Evolutionary conservation across 2,329 filamentous ascomycete genomes (phyloP), one percentile per base, ranked within the genome.

Genomic region (Beauveria varroae): DNA sequence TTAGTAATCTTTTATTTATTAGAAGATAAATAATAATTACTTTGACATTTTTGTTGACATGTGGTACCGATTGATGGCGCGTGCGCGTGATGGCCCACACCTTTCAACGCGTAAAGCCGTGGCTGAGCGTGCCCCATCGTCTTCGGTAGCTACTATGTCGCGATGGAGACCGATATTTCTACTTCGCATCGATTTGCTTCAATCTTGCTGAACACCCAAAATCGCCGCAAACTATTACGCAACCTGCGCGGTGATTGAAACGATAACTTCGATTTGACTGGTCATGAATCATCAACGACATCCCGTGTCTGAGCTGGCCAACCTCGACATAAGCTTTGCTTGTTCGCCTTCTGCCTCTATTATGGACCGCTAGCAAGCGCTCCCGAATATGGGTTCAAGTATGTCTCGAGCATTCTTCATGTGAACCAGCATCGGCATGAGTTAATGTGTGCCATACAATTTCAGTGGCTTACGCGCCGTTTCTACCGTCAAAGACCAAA

Each of bases 311-410:
- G 49, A 53, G 37, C 26, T 52, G 47, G 18, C 49, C 24, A 44
- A 22, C 30, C 9, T 43, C n/a, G 26, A 43, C 46, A 41, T 28
- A 34, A 34, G 26, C 41, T 49, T 37, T 43, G 41, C 41, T 9
- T 18, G 28, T 66, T 53, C 47, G 53, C 60, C 24, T 28, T 46
- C 16, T 62, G 46, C 53, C 53, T 62, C 22, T 67, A 68, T 62
- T 71, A 74, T 74, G 72, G 70, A 68, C 66, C 69, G 68, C 72
- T 74, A 70, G 73, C 67, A 67, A 62, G 37, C 53, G 53, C 30
- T 57, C 54, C 60, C 34, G 24, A 62, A 52, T 61, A 63, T 65
- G 65, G 67, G 68, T 71, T 68, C 72, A 49, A 69, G 68, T 66
- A 64, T 62, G 67, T 63, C 63, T 63, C 56, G 47, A 63, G 2